Evolutionary conservation across 2,329 filamentous ascomycete species (phyloP), one percentile per base, ranked within the genome.

Genomic region (Fusarium ramigenum): DNA sequence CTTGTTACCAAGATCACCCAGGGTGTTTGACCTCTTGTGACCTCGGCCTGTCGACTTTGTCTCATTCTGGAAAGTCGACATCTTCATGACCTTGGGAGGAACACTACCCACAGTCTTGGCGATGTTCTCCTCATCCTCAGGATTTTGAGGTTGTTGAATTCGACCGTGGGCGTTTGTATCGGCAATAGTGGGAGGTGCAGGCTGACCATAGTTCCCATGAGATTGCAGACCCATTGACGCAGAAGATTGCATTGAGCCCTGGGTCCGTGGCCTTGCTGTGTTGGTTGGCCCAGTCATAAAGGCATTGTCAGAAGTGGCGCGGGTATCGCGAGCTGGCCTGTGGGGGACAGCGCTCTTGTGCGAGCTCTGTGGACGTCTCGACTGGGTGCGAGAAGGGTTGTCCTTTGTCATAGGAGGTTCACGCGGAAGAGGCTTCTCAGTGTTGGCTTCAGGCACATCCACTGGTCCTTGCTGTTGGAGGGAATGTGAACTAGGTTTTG

Each of bases 131-230:
- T 92, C 93, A 37, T 96, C 94, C 73, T 89, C 90, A 7, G 63
- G 69, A 43, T 77, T 79, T 3, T 77, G 75, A 78, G 93, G 93
- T 80, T 97, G 96, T 74, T 96, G 93, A 77, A 98, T 94, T 72
- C 93, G 93, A 72, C 95, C 96, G 81, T 97, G 93, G 8, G 90
- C 95, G 81, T 96, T 97, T 59, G 95, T 96, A 75, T 93, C 92
- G 54, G 95, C 95, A 68, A 98, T 92, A 53, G 94, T 91, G 36
- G 96, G 95, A 62, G 94, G 94, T 50, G 92, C 92, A 54, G 96
- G 96, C 82, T 97, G 94, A 73, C 94, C 94, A 81, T 98, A 98
- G 53, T 80, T 83, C 56, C 65, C 93, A 92, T 80, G 93, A 88
- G 90, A 74, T 79, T 84, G 79, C 40, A 86, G 78, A 56, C 92